Percentiles rank a stretch among this genome's conserved stretches.
phyloP scores from a whole-genome alignment of 2,329 filamentous ascomycete species.

The Amauroascus niger region DNA sequence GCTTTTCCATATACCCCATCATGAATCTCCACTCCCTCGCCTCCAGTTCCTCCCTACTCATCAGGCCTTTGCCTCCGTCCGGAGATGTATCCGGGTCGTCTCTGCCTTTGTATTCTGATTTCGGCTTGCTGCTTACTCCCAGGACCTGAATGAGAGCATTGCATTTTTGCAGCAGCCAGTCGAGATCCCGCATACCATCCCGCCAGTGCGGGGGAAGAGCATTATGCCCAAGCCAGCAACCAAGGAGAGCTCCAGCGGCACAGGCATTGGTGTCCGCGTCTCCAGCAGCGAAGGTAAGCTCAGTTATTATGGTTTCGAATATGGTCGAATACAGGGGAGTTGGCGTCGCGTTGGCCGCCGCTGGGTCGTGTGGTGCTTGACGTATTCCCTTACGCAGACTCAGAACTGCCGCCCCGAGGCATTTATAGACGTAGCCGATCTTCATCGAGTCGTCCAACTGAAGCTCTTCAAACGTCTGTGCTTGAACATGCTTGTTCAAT shows the following conservation, averaged over 20 bases:
- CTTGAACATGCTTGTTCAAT: slow-evolving; percentile 35
- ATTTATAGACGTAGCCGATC: slow-evolving; percentile 49
- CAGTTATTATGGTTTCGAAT: slow-evolving; percentile 43
- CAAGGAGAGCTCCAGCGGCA: slow-evolving; percentile 44
- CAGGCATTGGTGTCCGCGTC: slow-evolving; percentile 49
- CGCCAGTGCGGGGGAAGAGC: slow-evolving; percentile 43
- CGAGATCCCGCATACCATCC: slow-evolving; percentile 33
- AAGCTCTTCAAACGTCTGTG: slow-evolving; percentile 32
- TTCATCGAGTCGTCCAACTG: slow-evolving; percentile 38
- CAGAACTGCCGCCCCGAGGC: slow-evolving; percentile 42
- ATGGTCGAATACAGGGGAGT: slow-evolving; percentile 12
- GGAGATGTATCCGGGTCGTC: slow-evolving; percentile 14
- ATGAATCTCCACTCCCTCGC: slow-evolving; percentile 14
- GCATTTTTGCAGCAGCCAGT: slow-evolving; percentile 16
- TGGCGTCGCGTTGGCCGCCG: slow-evolving; percentile 12
- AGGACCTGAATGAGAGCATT: slow-evolving; percentile 12
- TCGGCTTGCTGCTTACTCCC: not conserved
- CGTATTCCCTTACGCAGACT: slow-evolving; percentile 39
- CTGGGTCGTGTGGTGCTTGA: slow-evolving; percentile 18
- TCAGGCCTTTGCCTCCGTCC: slow-evolving; percentile 16
- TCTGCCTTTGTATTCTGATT: slow-evolving; percentile 10
- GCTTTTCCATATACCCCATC: slow-evolving; percentile 11
- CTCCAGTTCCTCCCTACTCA: slow-evolving; percentile 14
- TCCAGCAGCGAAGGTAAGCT: slow-evolving; percentile 44
- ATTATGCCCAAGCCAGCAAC: slow-evolving; percentile 41